These are phyloP conservation scores for Colletotrichum chrysophilum DNA, from an alignment of 2,329 filamentous ascomycete genomes.

Conservation along the genomic window DNA sequence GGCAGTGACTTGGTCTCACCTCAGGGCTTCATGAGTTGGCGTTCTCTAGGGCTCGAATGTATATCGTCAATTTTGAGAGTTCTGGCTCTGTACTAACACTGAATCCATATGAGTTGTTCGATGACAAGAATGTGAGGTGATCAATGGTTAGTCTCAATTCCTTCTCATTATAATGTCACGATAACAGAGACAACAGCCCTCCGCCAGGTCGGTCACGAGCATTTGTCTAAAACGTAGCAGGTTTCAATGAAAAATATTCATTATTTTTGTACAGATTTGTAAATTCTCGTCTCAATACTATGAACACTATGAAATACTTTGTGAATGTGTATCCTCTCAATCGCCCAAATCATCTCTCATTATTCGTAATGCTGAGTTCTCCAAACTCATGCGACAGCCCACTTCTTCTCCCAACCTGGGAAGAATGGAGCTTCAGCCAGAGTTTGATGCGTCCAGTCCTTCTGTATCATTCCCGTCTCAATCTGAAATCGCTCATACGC, in stretches of 20 bases:
- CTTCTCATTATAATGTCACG: background rate
- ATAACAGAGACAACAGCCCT: background rate
- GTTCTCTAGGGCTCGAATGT: background rate
- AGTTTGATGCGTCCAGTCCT: slow-evolving; percentile 71
- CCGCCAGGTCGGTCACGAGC: fast-evolving
- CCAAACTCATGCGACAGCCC: slow-evolving; percentile 40
- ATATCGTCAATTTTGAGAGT: background rate
- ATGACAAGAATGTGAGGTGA: background rate
- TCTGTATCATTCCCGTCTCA: slow-evolving; percentile 61
- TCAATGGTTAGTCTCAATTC: background rate
- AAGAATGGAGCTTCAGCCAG: slow-evolving; percentile 79
- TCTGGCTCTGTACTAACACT: background rate
- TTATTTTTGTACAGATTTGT: background rate
- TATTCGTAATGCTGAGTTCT: background rate
- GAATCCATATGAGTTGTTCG: background rate
- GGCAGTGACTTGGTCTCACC: background rate
- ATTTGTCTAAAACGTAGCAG: background rate
- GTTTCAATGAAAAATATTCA: background rate
- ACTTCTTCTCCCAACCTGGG: slow-evolving; percentile 77
- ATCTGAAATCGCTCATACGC: slow-evolving; percentile 71
- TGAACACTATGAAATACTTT: background rate
- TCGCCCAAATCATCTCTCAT: background rate
- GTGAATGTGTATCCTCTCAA: background rate
- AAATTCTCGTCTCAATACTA: background rate
- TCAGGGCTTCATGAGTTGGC: background rate